Evolutionary conservation across 1,139 yeast genomes (phyloP).

Genomic region (Candida gigantensis): DNA sequence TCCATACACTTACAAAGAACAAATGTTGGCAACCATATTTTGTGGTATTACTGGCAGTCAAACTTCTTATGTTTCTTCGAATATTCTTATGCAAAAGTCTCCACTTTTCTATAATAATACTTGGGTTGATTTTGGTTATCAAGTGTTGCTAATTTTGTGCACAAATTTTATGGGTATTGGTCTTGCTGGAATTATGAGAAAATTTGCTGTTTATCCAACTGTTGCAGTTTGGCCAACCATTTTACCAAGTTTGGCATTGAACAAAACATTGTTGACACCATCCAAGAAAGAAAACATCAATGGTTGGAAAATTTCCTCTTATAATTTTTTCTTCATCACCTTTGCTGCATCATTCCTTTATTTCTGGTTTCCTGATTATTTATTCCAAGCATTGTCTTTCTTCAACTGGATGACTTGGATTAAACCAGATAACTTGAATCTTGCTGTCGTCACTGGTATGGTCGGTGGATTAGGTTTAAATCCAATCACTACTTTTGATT

Average conservation of each 20-base stretch:
- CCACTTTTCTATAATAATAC: conserved; percentile 26
- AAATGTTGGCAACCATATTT: too few relatives aligned
- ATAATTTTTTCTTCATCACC: conserved; percentile 27
- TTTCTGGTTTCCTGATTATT: conserved; percentile 43
- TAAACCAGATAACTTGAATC: too few relatives aligned
- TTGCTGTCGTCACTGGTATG: conserved; percentile 60
- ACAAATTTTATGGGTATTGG: conserved; percentile 65
- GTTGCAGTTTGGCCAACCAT: conserved; percentile 58
- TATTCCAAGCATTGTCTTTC: too few relatives aligned
- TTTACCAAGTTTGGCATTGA: conserved; percentile 56
- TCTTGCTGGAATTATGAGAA: too few relatives aligned
- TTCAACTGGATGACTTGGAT: too few relatives aligned
- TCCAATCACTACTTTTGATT: conserved; percentile 57
- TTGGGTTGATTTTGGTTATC: conserved; percentile 50
- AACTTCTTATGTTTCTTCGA: too few relatives aligned
- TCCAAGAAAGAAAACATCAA: conserved; percentile 42
- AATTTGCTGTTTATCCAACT: conserved; percentile 56
- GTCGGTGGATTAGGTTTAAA: conserved; percentile 57
- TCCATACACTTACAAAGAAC: too few relatives aligned
- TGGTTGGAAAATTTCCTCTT: conserved; percentile 39
- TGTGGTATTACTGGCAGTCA: too few relatives aligned
- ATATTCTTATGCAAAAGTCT: conserved; percentile 25
- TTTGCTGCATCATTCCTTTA: conserved; percentile 29
- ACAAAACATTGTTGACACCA: conserved; percentile 49
- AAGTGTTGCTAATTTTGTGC: conserved; percentile 48